Conservation (phyloP, 2,329 filamentous ascomycete species). For the Diplodia corticola region DNA sequence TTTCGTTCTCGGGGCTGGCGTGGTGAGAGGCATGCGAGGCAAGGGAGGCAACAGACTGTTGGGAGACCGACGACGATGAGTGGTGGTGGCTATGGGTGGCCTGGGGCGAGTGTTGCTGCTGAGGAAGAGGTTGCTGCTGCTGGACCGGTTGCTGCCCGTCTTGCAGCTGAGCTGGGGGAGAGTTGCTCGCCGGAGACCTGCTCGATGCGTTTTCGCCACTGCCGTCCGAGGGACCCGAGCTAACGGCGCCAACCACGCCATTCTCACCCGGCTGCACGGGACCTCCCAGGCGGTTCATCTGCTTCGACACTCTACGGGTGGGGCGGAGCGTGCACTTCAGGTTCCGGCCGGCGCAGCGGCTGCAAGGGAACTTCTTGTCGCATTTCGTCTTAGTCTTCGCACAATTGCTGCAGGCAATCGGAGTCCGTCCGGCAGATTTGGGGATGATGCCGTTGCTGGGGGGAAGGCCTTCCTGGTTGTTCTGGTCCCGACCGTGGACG, state of each 20-base stretch:
- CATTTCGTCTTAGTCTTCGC: slow-evolving; percentile 58
- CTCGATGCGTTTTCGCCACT: slow-evolving; percentile 35
- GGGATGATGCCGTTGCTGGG: slow-evolving; percentile 53
- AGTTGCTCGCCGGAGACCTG: slow-evolving; percentile 35
- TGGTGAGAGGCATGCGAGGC: slow-evolving; percentile 20
- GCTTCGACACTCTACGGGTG: slow-evolving; percentile 50
- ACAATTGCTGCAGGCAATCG: slow-evolving; percentile 56
- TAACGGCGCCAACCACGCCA: slow-evolving; percentile 29
- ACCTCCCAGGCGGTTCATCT: slow-evolving; percentile 29
- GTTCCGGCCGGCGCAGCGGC: slow-evolving; percentile 51
- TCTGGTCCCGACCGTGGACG: slow-evolving; percentile 52
- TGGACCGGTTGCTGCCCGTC: slow-evolving; percentile 1
- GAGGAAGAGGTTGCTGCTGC: slow-evolving; percentile 9
- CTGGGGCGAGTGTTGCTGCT: neutral
- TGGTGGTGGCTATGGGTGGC: slow-evolving; percentile 13
- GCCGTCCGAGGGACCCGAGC: slow-evolving; percentile 38
- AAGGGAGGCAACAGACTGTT: slow-evolving; percentile 1
- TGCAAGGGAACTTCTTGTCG: slow-evolving; percentile 57
- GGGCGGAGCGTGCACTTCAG: slow-evolving; percentile 51
- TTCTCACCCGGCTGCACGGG: slow-evolving; percentile 29
- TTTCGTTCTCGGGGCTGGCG: slow-evolving; percentile 9
- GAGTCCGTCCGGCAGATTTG: slow-evolving; percentile 53
- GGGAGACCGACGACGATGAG: slow-evolving; percentile 15
- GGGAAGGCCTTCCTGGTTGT: slow-evolving; percentile 51
- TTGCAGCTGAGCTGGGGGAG: slow-evolving; percentile 32